These are phyloP conservation scores for Penicillium goetzii DNA, from an alignment of 495 filamentous ascomycete genomes.

Conservation along the genomic window DNA sequence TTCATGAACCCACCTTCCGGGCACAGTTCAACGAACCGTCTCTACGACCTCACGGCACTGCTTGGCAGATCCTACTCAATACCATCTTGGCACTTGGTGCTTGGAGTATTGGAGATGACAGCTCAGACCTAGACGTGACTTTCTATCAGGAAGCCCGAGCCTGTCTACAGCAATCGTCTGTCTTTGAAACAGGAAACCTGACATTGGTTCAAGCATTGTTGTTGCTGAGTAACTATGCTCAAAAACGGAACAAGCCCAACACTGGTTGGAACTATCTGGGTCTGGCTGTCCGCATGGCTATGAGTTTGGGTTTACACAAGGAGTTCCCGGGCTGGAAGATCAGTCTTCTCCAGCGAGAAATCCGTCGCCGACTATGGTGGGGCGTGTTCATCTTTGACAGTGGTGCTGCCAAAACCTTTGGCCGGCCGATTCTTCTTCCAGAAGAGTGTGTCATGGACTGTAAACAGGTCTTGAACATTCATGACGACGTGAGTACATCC, in stretches of 20 bases:
- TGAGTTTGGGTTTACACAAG: constrained; percentile 59
- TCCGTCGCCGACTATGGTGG: constrained; percentile 53
- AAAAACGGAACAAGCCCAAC: constrained; percentile 61
- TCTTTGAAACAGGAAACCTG: constrained; percentile 56
- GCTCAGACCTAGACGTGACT: constrained; percentile 51
- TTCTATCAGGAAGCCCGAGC: constrained; percentile 53
- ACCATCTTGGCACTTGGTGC: constrained; percentile 56
- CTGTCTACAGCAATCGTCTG: constrained; percentile 48
- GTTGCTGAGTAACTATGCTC: constrained; percentile 56
- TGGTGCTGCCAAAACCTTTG: constrained; percentile 53
- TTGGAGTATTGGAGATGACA: constrained; percentile 55
- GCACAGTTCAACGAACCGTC: constrained; percentile 58
- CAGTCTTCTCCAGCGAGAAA: constrained; percentile 52
- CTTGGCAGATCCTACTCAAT: constrained; percentile 58
- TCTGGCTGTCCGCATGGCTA: constrained; percentile 54
- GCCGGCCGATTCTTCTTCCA: constrained; percentile 52
- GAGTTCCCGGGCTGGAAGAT: constrained; percentile 59
- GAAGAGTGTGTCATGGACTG: constrained; percentile 53
- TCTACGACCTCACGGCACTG: constrained; percentile 49
- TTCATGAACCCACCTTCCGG: constrained; percentile 59
- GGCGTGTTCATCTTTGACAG: constrained; percentile 54
- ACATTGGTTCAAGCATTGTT: constrained; percentile 56
- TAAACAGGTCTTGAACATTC: constrained; percentile 53
- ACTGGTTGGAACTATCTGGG: constrained; percentile 60
- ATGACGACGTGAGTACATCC: constrained; percentile 41